Percentiles rank a stretch among this genome's conserved stretches.
These are phyloP conservation scores for Penicillium canariense DNA, from an alignment of 495 filamentous ascomycete species.

Conservation along the genomic window DNA sequence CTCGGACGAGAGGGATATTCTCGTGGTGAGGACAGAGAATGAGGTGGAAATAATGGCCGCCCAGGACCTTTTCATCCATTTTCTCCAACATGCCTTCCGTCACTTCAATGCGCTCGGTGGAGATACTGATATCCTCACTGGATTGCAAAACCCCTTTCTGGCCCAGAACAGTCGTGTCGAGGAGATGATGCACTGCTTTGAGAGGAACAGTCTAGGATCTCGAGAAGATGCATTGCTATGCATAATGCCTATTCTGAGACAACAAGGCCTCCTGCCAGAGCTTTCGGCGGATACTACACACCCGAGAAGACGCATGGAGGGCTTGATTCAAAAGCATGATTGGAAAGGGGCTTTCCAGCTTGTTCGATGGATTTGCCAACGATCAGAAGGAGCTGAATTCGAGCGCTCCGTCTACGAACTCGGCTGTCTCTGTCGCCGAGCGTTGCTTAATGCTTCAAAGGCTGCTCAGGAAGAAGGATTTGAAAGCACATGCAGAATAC, in stretches of 20 bases:
- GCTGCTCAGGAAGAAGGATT: constrained; percentile 18
- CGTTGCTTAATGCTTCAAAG: constrained; percentile 16
- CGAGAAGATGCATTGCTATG: constrained; percentile 39
- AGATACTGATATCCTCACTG: constrained; percentile 15
- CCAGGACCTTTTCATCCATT: constrained; percentile 40
- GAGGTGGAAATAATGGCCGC: constrained; percentile 32
- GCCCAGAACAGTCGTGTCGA: constrained; percentile 25
- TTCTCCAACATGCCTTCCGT: constrained; percentile 20
- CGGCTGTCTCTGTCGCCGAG: constrained; percentile 29
- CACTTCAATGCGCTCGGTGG: constrained; percentile 19
- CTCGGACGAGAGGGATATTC: constrained; percentile 15
- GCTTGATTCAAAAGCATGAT: constrained; percentile 4
- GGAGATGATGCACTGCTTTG: constrained; percentile 28
- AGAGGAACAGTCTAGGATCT: constrained; percentile 22
- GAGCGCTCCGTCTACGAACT: constrained; percentile 28
- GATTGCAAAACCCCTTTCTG: constrained; percentile 14
- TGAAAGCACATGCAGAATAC: not conserved
- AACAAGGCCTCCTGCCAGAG: constrained; percentile 21
- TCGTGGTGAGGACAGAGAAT: constrained; percentile 27
- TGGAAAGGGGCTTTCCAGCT: constrained; percentile 29
- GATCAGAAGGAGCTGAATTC: constrained; percentile 27
- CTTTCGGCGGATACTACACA: constrained; percentile 23
- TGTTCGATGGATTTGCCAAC: constrained; percentile 29
- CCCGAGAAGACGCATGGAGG: constrained; percentile 15
- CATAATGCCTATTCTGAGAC: constrained; percentile 30